These are phyloP conservation scores for Setaria italica DNA, from an alignment of 202 grass and related monocot genomes.

Conservation along the genomic window DNA sequence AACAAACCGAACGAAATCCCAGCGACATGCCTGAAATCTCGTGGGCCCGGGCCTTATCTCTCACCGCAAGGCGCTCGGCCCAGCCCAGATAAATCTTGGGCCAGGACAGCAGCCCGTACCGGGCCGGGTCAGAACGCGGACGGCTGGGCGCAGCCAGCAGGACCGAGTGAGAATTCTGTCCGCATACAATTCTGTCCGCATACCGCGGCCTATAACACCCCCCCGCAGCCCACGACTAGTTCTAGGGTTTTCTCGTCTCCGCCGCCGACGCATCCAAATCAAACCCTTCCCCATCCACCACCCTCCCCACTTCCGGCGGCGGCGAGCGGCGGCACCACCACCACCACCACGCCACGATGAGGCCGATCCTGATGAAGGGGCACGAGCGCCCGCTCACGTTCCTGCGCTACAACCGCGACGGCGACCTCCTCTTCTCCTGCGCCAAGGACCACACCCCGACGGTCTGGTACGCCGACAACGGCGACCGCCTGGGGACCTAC, in stretches of 20 bases:
- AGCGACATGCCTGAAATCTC: too few relatives aligned
- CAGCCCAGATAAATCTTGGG: neutral
- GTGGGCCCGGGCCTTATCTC: too few relatives aligned
- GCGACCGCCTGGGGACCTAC: conserved; percentile 79
- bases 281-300: neutral
- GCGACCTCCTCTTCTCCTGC: conserved; percentile 91
- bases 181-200: neutral
- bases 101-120: neutral
- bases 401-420: conserved; percentile 88
- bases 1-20: too few relatives aligned
- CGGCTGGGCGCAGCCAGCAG: too few relatives aligned
- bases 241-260: conserved; percentile 26
- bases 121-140: neutral
- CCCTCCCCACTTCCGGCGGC: neutral
- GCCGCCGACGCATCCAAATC: conserved; percentile 16
- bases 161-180: too few relatives aligned
- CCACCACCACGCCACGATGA: conserved; percentile 53
- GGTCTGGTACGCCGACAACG: conserved; percentile 89
- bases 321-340: neutral
- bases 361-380: conserved; percentile 95
- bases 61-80: too few relatives aligned
- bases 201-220: neutral
- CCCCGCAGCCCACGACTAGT: neutral
- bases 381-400: conserved; percentile 91
- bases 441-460: conserved; percentile 82